Evolutionary conservation across 2,329 filamentous ascomycete species (phyloP).

Genomic region (Leptographium lundbergii): DNA sequence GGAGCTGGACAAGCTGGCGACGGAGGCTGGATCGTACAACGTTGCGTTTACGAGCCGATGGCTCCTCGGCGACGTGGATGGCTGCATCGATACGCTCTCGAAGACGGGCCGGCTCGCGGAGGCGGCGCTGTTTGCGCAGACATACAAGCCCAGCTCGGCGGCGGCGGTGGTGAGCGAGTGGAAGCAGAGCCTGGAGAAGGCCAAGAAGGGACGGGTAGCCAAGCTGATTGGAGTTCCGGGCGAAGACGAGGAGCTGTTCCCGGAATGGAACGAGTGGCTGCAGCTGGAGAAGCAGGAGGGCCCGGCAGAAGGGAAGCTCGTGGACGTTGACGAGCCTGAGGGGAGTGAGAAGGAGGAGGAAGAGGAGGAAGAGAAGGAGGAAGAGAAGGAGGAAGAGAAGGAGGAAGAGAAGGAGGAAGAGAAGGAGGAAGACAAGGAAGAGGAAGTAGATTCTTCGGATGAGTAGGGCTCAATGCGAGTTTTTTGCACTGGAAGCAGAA

Average conservation of each 20-base stretch:
- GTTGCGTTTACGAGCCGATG: slow-evolving; percentile 85
- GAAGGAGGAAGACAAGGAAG: background rate
- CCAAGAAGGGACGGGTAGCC: slow-evolving; percentile 72
- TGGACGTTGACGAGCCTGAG: background rate
- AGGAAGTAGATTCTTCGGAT: background rate
- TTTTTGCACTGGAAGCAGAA: too few relatives aligned
- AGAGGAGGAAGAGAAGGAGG: background rate
- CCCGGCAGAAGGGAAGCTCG: background rate
- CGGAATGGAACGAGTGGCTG: slow-evolving; percentile 89
- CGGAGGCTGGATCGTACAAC: slow-evolving; percentile 71
- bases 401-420: background rate
- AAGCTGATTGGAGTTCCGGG: slow-evolving; percentile 74
- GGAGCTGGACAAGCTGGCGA: slow-evolving; percentile 60
- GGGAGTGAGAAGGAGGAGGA: background rate
- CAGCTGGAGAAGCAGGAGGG: slow-evolving; percentile 61
- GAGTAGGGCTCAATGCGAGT: too few relatives aligned
- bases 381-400: background rate
- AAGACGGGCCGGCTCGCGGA: slow-evolving; percentile 73
- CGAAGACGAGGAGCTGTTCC: slow-evolving; percentile 80
- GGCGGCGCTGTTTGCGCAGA: slow-evolving; percentile 84
- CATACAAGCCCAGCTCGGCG: slow-evolving; percentile 77
- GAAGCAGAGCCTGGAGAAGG: slow-evolving; percentile 75
- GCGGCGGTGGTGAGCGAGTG: slow-evolving; percentile 57
- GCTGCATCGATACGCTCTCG: slow-evolving; percentile 66
- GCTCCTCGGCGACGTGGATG: slow-evolving; percentile 72